Conservation (phyloP, 108 stramenopile genomes). For the Cyclostephanos tholiformis region DNA sequence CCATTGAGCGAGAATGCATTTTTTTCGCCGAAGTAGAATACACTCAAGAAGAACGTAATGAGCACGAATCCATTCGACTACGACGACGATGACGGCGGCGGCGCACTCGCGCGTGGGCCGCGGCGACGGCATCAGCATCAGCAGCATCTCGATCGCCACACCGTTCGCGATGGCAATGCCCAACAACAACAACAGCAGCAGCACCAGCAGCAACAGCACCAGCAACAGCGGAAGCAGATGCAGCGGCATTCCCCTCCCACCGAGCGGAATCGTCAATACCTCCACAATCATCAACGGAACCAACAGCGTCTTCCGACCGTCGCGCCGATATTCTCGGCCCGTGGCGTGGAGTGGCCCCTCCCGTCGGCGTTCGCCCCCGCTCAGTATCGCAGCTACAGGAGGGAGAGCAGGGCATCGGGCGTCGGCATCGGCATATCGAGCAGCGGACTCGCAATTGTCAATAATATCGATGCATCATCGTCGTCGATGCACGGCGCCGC, state of each 20-base stretch:
- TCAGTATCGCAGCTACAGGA: slow-evolving; percentile 57
- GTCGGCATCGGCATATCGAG: slow-evolving; percentile 49
- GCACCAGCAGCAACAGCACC: no score
- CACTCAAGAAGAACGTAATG: no score
- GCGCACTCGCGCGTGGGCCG: no score
- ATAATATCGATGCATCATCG: background rate
- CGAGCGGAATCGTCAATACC: no score
- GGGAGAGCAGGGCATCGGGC: slow-evolving; percentile 53
- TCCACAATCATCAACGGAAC: background rate
- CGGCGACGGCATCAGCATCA: no score
- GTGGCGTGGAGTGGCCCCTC: slow-evolving; percentile 86
- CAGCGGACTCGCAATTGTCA: slow-evolving; percentile 20
- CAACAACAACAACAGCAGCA: no score
- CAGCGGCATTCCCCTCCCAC: no score
- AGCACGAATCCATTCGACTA: no score
- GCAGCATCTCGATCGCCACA: background rate
- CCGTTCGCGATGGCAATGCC: background rate
- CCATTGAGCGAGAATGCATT: no score
- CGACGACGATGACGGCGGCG: no score
- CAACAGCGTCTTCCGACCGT: slow-evolving; percentile 9
- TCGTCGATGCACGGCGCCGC: background rate
- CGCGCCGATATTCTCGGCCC: slow-evolving; percentile 75
- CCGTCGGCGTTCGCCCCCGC: slow-evolving; percentile 54
- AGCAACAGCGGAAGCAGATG: background rate
- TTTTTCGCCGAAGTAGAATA: no score